These are phyloP conservation scores for Ilyonectria robusta DNA, from an alignment of 2,329 filamentous ascomycete genomes.

Conservation along the genomic window DNA sequence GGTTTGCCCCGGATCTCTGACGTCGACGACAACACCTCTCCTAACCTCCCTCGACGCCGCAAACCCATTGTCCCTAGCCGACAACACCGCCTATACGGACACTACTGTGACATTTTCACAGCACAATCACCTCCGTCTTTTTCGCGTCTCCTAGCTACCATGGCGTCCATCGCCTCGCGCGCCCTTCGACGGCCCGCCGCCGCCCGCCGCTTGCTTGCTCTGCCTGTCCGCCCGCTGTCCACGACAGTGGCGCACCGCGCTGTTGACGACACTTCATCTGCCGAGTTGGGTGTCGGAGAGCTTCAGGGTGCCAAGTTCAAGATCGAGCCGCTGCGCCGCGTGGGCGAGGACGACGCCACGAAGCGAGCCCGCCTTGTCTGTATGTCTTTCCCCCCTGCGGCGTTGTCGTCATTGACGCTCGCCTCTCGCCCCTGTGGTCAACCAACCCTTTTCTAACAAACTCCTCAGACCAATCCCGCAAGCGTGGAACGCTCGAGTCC, in stretches of 20 bases:
- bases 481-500: slow-evolving; percentile 94
- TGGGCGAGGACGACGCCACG: slow-evolving; percentile 86
- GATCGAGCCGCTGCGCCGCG: slow-evolving; percentile 89
- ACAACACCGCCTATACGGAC: neutral
- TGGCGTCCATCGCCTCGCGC: slow-evolving; percentile 44
- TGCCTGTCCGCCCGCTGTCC: slow-evolving; percentile 41
- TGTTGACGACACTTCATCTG: slow-evolving; percentile 32
- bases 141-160: slow-evolving; percentile 10
- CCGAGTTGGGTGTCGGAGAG: slow-evolving; percentile 86
- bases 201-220: slow-evolving; percentile 36
- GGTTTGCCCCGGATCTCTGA: slow-evolving; percentile 34
- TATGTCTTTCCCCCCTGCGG: slow-evolving; percentile 57
- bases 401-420: neutral
- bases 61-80: slow-evolving; percentile 8
- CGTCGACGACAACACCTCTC: slow-evolving; percentile 33
- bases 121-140: neutral
- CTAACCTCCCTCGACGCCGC: slow-evolving; percentile 5
- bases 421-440: neutral
- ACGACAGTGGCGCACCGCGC: slow-evolving; percentile 39
- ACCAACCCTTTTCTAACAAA: neutral
- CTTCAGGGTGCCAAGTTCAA: slow-evolving; percentile 88
- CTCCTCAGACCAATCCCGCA: slow-evolving; percentile 88
- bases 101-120: neutral
- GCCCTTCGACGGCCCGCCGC: slow-evolving; percentile 38
- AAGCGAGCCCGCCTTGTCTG: slow-evolving; percentile 88